Evolutionary conservation across 306 rosid species (phyloP), one percentile per base, ranked within the genome.

Genomic region (Cucumis hystrix): DNA sequence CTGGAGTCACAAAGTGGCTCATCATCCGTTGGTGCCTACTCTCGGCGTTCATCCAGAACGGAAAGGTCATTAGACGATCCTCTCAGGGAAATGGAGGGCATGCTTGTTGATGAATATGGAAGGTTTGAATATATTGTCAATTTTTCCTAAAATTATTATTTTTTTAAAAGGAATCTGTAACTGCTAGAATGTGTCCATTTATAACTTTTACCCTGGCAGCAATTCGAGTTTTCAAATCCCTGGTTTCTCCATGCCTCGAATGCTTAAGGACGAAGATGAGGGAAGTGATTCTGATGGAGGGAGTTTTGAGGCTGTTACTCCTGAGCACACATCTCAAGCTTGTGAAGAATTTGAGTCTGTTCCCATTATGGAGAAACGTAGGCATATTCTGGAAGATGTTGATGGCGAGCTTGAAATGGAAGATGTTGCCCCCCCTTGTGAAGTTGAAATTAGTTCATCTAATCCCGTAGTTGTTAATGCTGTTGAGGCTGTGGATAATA

Each of bases 321-420:
- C 98, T 8, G 98, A 90, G 87, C 96, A 87, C 83, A 74, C 82
- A 79, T 84, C 90, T 67, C 88, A 74, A 80, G 78, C 82, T 25
- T 75, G 35, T 74, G 89, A 86, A 84, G 85, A 83, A 79, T 83
- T 74, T 43, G 90, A 85, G 83, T 77, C 62, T 45, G 41, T 73
- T 55, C 84, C 90, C 47, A 78, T 83, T 59, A 57, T 81, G 39
- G 91, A 83, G 81, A 94, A 88, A 81, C 98, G 85, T 82, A 83
- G 96, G 79, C 98, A 94, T 87, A 89, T 94, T 78, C 81, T 94
- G 80, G 98, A 94, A 84, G 98, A 90, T 80, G 98, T 94, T 70
- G 98, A 94, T 74, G 98, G 97, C 43, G 98, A 94, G 81, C 97
- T 94, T 79, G 98, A 94, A 85, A 94, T 94, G 98, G 97, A 94